These are phyloP conservation scores for Scheffersomyces parashehatae DNA, from an alignment of 1,139 yeast genomes.

Conservation along the genomic window DNA sequence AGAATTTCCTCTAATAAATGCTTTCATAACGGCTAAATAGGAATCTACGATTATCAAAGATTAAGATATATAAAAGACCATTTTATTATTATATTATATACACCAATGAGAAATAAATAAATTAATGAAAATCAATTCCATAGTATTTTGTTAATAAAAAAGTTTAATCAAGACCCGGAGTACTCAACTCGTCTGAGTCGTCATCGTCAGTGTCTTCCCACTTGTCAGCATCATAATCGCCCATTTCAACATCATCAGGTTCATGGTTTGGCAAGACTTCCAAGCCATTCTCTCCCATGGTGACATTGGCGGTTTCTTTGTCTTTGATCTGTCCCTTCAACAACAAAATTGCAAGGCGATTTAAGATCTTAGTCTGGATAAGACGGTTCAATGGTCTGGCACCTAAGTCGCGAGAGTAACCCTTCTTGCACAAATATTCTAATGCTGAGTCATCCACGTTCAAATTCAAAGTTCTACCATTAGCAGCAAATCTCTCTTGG, in stretches of 20 bases:
- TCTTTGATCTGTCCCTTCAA: slow-evolving; percentile 85
- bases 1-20: no score
- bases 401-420: slow-evolving; percentile 92
- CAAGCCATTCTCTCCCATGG: slow-evolving; percentile 61
- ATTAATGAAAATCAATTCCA: background rate
- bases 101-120: background rate
- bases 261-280: slow-evolving; percentile 88
- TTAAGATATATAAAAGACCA: background rate
- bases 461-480: slow-evolving; percentile 74
- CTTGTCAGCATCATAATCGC: slow-evolving; percentile 54
- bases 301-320: slow-evolving; percentile 77
- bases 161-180: slow-evolving; percentile 3
- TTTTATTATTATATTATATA: slow-evolving; percentile 1
- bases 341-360: slow-evolving; percentile 83
- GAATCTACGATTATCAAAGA: no score
- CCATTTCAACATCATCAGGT: slow-evolving; percentile 55
- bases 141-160: background rate
- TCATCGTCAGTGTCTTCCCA: slow-evolving; percentile 58
- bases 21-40: no score
- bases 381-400: slow-evolving; percentile 97
- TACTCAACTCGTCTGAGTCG: slow-evolving; percentile 39
- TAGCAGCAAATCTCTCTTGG: slow-evolving; percentile 78
- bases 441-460: slow-evolving; percentile 72
- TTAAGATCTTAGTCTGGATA: slow-evolving; percentile 84
- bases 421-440: slow-evolving; percentile 78